phyloP scores from a whole-genome alignment of 768 basidiomycete genomes.

The Phylloporus arenicola region DNA sequence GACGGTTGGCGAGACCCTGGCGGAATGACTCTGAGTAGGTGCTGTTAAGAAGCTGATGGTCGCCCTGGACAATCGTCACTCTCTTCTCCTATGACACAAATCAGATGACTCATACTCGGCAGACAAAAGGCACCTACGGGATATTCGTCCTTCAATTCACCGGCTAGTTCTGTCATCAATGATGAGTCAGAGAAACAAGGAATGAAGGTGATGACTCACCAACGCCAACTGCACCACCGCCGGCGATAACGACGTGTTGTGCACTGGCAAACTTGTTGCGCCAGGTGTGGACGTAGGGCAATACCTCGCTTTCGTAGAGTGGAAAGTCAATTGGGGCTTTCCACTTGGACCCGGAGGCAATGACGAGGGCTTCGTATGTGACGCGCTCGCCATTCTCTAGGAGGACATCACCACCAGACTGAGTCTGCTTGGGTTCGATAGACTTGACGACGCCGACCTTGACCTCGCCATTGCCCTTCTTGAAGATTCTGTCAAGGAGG shows the following conservation, averaged over 20 bases:
- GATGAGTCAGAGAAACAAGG: not conserved
- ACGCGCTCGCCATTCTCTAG: conserved; percentile 47
- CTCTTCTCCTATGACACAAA: conserved; percentile 28
- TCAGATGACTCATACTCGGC: conserved; percentile 5
- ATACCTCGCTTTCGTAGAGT: conserved; percentile 23
- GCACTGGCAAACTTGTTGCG: conserved; percentile 31
- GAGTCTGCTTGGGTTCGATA: conserved; percentile 32
- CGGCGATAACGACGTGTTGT: conserved; percentile 44
- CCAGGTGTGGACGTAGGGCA: conserved; percentile 30
- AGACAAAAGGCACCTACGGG: conserved; percentile 28
- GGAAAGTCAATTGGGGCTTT: conserved; percentile 45
- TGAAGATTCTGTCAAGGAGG: conserved; percentile 47
- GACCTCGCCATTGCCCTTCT: conserved; percentile 39
- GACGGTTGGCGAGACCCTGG: conserved; percentile 37
- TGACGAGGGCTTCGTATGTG: conserved; percentile 50
- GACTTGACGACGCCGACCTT: conserved; percentile 33
- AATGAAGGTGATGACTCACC: conserved; percentile 27
- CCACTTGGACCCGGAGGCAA: conserved; percentile 57
- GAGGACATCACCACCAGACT: conserved; percentile 43
- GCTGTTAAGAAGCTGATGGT: conserved; percentile 48
- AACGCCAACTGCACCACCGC: conserved; percentile 53
- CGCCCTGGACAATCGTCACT: conserved; percentile 58
- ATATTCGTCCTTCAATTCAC: conserved; percentile 40
- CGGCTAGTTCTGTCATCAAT: conserved; percentile 34
- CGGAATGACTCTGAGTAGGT: conserved; percentile 53